Evolutionary conservation across 2,329 filamentous ascomycete species (phyloP), one percentile per base, ranked within the genome.

Genomic region (Sporothrix pseudoabietina): DNA sequence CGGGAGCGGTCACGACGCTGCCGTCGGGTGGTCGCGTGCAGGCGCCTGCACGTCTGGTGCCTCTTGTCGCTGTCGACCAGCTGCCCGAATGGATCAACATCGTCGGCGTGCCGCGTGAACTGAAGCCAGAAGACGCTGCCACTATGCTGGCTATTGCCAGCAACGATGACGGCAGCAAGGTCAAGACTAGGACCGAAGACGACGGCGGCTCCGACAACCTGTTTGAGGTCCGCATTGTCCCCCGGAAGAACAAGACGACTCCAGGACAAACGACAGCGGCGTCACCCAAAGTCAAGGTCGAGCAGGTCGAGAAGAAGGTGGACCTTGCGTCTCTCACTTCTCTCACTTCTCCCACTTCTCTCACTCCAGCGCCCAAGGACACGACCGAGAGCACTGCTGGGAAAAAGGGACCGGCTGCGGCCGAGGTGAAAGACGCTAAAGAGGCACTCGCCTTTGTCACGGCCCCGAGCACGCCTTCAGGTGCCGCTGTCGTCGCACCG

Each of bases 51-150:
- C 78, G 79, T 7, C 81, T 86, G 3, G 85, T 88, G 0, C 87
- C 87, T 7, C 82, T 89, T n/a, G 81, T 89, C n/a, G 82, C 87
- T 0, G 78, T 84, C 14, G 87, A 88, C 77, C 81, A 87, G 74
- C 82, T 89, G 0, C 86, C 86, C 0, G 77, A 79, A 1, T 84
- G 84, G 80, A 75, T 87, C 4, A 79, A 83, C 5, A 77, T 86
- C 12, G 73, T 80, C 47, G 84, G 82, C 32, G 79, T 85, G 3
- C 84, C 86, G 3, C 83, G 84, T 6, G 76, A 81, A 70, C 78
- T 87, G 14, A 76, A 75, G 3, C 75, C 79, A 6, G 80, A 82
- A 49, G 80, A 86, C 72, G 82, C 81, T 10, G 52, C 22, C 22
- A 26, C 22, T 22, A 30, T 26, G 22, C 52, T 55, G 22, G 82